These are phyloP conservation scores for Rhododendron kiyosumense DNA, from an alignment of 148 eudicot genomes.

Conservation along the genomic window DNA sequence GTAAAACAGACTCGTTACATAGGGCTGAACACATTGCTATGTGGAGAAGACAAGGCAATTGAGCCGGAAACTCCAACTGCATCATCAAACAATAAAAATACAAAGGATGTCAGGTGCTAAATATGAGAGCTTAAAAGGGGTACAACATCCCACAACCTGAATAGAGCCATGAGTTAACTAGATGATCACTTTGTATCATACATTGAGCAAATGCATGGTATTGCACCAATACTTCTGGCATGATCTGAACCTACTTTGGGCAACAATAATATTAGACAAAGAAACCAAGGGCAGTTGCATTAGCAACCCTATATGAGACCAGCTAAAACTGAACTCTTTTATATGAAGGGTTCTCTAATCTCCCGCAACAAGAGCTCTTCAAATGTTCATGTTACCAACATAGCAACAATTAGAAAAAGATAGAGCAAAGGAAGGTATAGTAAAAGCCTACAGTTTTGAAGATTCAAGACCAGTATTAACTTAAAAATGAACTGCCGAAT, in stretches of 20 bases:
- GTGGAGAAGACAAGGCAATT: slow-evolving; percentile 88
- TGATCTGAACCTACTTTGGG: not conserved
- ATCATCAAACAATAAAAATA: slow-evolving; percentile 11
- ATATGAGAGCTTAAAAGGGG: not conserved
- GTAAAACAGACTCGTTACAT: slow-evolving; percentile 90
- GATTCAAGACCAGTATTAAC: not conserved
- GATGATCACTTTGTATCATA: not conserved
- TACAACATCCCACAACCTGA: not conserved
- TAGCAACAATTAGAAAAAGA: too few relatives aligned
- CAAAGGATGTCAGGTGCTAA: not conserved
- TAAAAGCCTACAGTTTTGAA: not conserved
- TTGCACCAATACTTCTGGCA: not conserved
- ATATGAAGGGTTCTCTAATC: not conserved
- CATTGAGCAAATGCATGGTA: too few relatives aligned
- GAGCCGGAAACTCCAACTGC: slow-evolving; percentile 96
- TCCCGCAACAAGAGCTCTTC: not conserved
- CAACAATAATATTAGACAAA: slow-evolving; percentile 4
- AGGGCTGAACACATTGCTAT: slow-evolving; percentile 98
- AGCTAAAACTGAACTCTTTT: not conserved
- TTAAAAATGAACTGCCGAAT: not conserved
- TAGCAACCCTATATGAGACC: not conserved
- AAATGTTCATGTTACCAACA: not conserved
- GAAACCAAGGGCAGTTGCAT: not conserved
- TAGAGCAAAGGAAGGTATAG: not conserved
- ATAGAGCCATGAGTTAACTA: not conserved